Base-by-base conservation (phyloP, 1,284 basidiomycete species). In the Ceratobasidium papillatum region DNA sequence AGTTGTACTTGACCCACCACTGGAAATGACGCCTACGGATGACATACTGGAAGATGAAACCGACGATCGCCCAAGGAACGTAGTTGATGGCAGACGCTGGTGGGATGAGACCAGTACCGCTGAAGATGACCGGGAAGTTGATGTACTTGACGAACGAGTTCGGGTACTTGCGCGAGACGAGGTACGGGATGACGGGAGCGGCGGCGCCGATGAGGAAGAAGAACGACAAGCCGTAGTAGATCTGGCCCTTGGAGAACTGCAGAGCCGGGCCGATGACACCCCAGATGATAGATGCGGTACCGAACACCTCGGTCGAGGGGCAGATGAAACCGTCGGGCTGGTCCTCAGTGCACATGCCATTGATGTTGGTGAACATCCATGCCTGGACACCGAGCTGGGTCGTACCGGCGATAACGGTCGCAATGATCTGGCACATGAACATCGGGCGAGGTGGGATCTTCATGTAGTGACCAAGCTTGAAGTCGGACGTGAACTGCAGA, bases 401-500 rank as follows among this genome's bases (percentile, higher is more conserved):
- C 25, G 84, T 83, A 41, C 82, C 84, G 32, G 83, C 83, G 12
- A 87, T 76, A 12, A 87, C 71, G 0, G 84, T 82, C 47, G 84
- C 85, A 19, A 85, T 76, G 9, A 86, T 78, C 77, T 88, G 86
- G 63, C 79, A 79, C 27, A 65, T 78, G 78, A 87, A 87, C 80
- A 85, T 84, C 2, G 81, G 77, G 27, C 85, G 84, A 4, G 87
- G 87, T 0, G 85, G 83, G 19, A 87, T 79, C 81, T 88, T 88
- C 83, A 86, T 86, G 79, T 86, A 86, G 77, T 86, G 84, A 0
- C 82, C 85, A 32, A 86, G 80, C 80, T 86, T 86, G 75, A 83
- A 80, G 76, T 87, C 86, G 4, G 81, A 79, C 0, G 84, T 80
- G 78, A 86, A 87, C 91, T 92, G 17, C 93, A 93, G 47, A 87